Evolutionary conservation across 805 yeast genomes (phyloP), one percentile per base, ranked within the genome.

Genomic region (Metschnikowia vanudenii): DNA sequence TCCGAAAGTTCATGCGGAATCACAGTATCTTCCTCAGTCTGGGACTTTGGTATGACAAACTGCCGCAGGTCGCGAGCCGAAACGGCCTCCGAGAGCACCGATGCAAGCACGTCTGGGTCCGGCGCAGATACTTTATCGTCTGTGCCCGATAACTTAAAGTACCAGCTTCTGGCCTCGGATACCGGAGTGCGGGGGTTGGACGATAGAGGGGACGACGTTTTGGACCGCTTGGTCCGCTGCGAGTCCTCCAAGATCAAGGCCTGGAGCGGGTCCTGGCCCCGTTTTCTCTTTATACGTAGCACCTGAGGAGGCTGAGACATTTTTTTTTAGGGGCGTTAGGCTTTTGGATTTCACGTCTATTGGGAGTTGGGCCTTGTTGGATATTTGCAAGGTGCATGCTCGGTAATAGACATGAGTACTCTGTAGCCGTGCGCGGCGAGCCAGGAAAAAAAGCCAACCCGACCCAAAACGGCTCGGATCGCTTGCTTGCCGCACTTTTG

Each of bases 231-330:
- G 39, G 70, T 56, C 10, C 54, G 31, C 22, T 63, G 62, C 16
- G 58, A 52, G 33, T 70, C 72, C 41, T 77, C 81, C 22, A 79
- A 56, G 9, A 79, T 67, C 57, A 91, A 73, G 1, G 97, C 96
- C 55, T 87, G 89, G 19, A 92, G 73, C 2, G 97, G 96, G 55
- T 88, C 97, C 58, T 89, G 94, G 43, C 81, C 83, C 49, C 97
- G 75, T 59, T 85, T 85, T 48, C 98, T 77, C 65, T 94, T 92
- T 61, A 92, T 86, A 49, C 97, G 77, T 36, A 92, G 82, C 20
- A 85, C 73, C 43, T 77, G 78, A 1, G 96, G 96, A 5, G 56
- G 55, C n/a, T 42, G 32, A n/a, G 35, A 4, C 19, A 32, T 32
- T 14, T 14, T 32, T n/a, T n/a, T n/a, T n/a, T n/a, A n/a, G n/a